Evolutionary conservation across 2,329 filamentous ascomycete genomes (phyloP), one percentile per base, ranked within the genome.

Genomic region (Stagonosporopsis chrysanthemi): DNA sequence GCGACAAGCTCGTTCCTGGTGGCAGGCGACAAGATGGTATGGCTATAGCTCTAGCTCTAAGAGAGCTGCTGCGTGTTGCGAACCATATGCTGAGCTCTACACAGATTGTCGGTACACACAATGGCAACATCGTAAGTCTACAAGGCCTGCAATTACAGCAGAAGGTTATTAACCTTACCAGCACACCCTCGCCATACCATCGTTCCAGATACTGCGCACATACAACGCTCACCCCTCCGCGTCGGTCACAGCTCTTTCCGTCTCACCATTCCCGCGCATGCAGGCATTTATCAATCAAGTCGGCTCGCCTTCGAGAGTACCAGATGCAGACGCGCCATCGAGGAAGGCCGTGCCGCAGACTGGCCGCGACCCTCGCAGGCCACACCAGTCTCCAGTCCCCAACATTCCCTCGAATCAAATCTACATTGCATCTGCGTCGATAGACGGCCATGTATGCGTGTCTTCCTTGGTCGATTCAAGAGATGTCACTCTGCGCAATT

Each of bases 1-100:
- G 91, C 92, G 66, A 97, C 94, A 24, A 97, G 93, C 77, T 83
- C 91, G 8, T 97, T 97, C 74, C 80, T 96, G 46, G 91, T 96
- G 46, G 90, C 90, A 38, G 94, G 94, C 49, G 94, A 99, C 81
- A 98, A 98, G 81, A 96, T 98, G 94, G 91, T 94, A 83, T 69
- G 81, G 54, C 49, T 56, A 60, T 59, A 63, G 59, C 53, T 58
- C 26, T 6, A 38, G 44, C 45, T 38, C 40, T 9, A 46, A 56
- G 12, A 33, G 49, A 62, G 58, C 45, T 62, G 58, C 45, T 62
- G 38, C 75, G 90, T 86, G 87, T 96, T 64, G 82, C 92, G 68
- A 92, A 91, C 64, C 80, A 66, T 78, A 67, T 64, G 58, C 58
- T 70, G 61, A 77, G 61, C 50, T 60, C 43, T 63, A 57, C 63